Conservation (phyloP, 805 yeast species). For the Suhomyces emberorum region DNA sequence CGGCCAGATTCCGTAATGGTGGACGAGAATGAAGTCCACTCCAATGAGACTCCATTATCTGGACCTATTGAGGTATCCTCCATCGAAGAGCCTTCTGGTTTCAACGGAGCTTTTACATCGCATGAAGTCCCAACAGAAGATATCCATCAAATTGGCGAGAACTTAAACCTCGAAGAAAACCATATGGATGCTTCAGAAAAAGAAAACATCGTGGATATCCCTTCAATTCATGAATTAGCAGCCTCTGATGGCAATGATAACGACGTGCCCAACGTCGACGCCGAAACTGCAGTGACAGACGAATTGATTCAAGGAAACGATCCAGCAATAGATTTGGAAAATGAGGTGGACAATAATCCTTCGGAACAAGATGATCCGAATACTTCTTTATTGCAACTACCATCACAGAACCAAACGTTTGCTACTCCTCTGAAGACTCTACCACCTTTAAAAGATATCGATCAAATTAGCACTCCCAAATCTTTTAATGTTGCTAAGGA, state of each 20-base stretch:
- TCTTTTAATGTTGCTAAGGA: conserved; percentile 41
- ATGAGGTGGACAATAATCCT: background rate
- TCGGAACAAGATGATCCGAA: conserved; percentile 12
- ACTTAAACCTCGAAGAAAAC: too few relatives aligned
- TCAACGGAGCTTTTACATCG: too few relatives aligned
- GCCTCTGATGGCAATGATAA: too few relatives aligned
- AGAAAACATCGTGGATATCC: too few relatives aligned
- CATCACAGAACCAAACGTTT: conserved; percentile 15
- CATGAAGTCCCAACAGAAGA: too few relatives aligned
- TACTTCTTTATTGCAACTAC: conserved; percentile 6
- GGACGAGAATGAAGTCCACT: background rate
- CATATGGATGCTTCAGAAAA: too few relatives aligned
- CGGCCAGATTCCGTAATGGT: background rate
- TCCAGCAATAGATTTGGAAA: background rate
- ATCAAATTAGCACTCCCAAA: conserved; percentile 39
- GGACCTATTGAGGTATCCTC: too few relatives aligned
- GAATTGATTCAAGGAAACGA: background rate
- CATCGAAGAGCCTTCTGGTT: too few relatives aligned
- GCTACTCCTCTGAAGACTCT: conserved; percentile 41
- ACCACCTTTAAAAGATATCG: conserved; percentile 43
- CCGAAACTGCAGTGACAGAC: background rate
- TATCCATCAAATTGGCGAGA: too few relatives aligned
- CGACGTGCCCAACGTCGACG: background rate
- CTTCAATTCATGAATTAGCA: background rate
- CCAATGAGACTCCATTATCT: too few relatives aligned